A percentile compares a stretch with the other conserved stretches of the same genome.
Conservation (phyloP, 2,329 filamentous ascomycete species). For the Fusarium poae region DNA sequence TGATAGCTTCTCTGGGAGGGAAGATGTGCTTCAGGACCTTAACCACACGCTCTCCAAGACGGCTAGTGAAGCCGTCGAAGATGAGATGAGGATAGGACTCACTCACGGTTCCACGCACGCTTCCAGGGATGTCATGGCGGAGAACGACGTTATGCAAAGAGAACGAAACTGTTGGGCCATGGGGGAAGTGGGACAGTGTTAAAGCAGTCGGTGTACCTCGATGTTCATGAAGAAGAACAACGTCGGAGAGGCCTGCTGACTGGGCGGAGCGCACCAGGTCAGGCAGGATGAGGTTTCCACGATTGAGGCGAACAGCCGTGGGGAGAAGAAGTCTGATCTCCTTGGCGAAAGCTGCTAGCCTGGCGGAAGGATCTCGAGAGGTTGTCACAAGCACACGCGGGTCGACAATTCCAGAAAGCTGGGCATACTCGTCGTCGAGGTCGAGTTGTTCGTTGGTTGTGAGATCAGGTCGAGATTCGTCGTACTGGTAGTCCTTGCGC, state of each 20-base stretch:
- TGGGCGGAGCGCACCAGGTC: constrained; percentile 88
- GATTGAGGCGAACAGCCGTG: constrained; percentile 88
- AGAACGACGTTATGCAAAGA: constrained; percentile 93
- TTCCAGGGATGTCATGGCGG: constrained; percentile 91
- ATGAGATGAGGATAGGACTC: constrained; percentile 95
- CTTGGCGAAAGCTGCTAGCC: constrained; percentile 91
- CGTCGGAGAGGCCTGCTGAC: constrained; percentile 82
- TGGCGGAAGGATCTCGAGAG: constrained; percentile 85
- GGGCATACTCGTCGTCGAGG: constrained; percentile 89
- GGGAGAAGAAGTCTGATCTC: constrained; percentile 88
- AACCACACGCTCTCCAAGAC: constrained; percentile 83
- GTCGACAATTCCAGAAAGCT: constrained; percentile 91
- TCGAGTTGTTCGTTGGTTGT: constrained; percentile 77
- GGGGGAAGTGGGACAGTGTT: constrained; percentile 87
- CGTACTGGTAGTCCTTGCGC: constrained; percentile 91
- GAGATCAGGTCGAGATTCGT: constrained; percentile 81
- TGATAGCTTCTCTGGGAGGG: constrained; percentile 84
- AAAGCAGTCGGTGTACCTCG: constrained; percentile 91
- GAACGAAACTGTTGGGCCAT: constrained; percentile 84
- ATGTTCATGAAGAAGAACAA: constrained; percentile 91
- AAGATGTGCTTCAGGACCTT: constrained; percentile 96
- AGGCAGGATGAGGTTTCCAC: constrained; percentile 88
- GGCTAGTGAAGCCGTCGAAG: constrained; percentile 91
- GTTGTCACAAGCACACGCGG: constrained; percentile 92
- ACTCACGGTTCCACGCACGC: constrained; percentile 86